Evolutionary conservation across 2,329 filamentous ascomycete genomes (phyloP), one percentile per base, ranked within the genome.

Genomic region (Epichloe festucae): DNA sequence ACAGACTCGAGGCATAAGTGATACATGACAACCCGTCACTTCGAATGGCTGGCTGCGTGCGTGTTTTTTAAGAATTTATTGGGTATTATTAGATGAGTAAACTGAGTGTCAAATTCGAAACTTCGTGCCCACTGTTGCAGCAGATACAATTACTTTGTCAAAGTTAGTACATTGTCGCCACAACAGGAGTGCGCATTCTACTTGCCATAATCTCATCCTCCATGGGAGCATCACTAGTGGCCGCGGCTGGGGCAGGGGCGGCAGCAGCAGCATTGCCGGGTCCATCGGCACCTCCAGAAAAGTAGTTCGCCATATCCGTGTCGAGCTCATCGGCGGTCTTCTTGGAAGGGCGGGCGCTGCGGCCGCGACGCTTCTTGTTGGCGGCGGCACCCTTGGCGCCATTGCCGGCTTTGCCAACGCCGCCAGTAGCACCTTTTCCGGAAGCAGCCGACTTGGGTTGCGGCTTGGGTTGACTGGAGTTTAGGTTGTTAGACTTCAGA

Each of bases 281-380:
- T 50, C 69, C 72, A 58, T 73, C 73, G 49, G 67, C 72, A 57
- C 70, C 65, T 36, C 62, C 60, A 54, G 70, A 81, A 66, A 94
- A 97, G 73, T 98, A 98, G 69, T 97, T 93, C 19, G 82, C 84
- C 93, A 98, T 98, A 69, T 98, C 93, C 4, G 88, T 89, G 67
- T 98, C 93, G 27, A 98, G 82, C 73, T 98, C 90, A 66, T 95
- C 91, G 1, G 85, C 82, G 0, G 89, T 95, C 86, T 97, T 97
- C 73, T 94, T 75, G 63, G 82, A 72, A 59, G 85, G 76, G 61
- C 85, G 80, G 57, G 77, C 73, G 62, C 73, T 84, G 59, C 82
- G 82, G 42, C 65, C 68, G 56, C 74, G 73, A 52, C 76, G 73
- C 65, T 75, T 78, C 68, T 77, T 77, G 60, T 71, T 69, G 56